Percentiles rank a stretch among this genome's conserved stretches.
Conservation (phyloP, 345 rosid genomes). For the Syzygium aqueum region DNA sequence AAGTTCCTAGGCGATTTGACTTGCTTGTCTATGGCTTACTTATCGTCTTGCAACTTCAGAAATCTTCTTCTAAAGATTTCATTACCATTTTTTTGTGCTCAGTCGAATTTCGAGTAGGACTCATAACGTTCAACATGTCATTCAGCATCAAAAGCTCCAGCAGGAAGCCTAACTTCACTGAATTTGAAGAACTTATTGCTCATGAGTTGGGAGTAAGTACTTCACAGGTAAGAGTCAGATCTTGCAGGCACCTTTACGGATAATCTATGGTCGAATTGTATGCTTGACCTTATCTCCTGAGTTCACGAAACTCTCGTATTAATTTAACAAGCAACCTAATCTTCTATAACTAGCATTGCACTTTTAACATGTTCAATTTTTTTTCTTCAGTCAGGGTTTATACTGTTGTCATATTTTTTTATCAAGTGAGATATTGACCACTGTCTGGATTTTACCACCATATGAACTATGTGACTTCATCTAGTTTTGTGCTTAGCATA, state of each 20-base stretch:
- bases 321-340: neutral
- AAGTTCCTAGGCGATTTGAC: neutral
- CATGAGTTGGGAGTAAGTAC: constrained; percentile 41
- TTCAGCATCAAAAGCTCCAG: constrained; percentile 35
- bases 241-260: neutral
- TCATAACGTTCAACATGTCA: constrained; percentile 50
- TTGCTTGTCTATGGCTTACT: neutral
- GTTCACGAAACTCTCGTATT: neutral
- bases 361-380: neutral
- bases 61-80: neutral
- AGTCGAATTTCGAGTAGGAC: constrained; percentile 42
- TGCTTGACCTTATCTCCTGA: neutral
- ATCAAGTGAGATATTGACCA: neutral
- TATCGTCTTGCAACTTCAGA: neutral
- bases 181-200: constrained; percentile 39
- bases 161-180: constrained; percentile 40
- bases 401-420: neutral
- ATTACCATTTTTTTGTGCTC: constrained; percentile 5
- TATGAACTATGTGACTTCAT: neutral
- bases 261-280: neutral
- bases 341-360: neutral
- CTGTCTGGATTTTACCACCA: neutral
- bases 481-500: neutral
- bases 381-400: neutral
- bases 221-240: constrained; percentile 42